phyloP scores from a whole-genome alignment of 805 yeast species.

The Kurtzmaniella fragi region DNA sequence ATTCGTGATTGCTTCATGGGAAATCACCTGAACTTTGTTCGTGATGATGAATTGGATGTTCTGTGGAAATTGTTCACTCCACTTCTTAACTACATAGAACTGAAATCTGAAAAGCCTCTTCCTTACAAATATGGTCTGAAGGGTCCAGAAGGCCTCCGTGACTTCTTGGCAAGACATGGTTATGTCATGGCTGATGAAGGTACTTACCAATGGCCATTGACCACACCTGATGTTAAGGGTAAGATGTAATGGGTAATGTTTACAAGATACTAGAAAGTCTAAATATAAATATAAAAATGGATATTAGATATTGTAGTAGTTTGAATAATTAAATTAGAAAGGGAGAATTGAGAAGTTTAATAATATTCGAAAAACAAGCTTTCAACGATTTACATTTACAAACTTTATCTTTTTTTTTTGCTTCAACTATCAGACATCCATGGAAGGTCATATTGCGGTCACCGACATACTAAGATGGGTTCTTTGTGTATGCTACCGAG shows the following conservation, averaged over 20 bases:
- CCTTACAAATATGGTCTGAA: constrained; percentile 85
- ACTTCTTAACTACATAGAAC: constrained; percentile 72
- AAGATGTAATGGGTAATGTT: constrained; percentile 15
- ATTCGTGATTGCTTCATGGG: constrained; percentile 87
- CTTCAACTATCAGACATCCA: constrained; percentile 73
- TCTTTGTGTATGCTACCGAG: constrained; percentile 85
- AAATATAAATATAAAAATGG: too few species aligned
- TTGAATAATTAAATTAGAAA: too few species aligned
- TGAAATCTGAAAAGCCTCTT: constrained; percentile 62
- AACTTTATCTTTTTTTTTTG: too few species aligned
- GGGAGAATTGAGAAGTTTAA: too few species aligned
- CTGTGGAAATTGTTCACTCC: constrained; percentile 96
- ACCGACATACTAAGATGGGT: constrained; percentile 80
- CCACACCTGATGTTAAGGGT: constrained; percentile 41
- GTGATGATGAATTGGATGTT: constrained; percentile 94
- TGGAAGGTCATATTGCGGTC: constrained; percentile 87
- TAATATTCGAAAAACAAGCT: too few species aligned
- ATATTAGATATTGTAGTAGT: too few species aligned
- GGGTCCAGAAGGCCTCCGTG: constrained; percentile 68
- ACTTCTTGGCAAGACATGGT: constrained; percentile 64
- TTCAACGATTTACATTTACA: too few species aligned
- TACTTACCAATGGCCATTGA: constrained; percentile 88
- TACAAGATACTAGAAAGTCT: too few species aligned
- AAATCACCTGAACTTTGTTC: constrained; percentile 94
- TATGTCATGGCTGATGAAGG: constrained; percentile 61